A percentile compares a stretch with the other conserved stretches of the same genome.
These are phyloP conservation scores for Suillus decipiens DNA, from an alignment of 768 basidiomycete genomes.

Conservation along the genomic window DNA sequence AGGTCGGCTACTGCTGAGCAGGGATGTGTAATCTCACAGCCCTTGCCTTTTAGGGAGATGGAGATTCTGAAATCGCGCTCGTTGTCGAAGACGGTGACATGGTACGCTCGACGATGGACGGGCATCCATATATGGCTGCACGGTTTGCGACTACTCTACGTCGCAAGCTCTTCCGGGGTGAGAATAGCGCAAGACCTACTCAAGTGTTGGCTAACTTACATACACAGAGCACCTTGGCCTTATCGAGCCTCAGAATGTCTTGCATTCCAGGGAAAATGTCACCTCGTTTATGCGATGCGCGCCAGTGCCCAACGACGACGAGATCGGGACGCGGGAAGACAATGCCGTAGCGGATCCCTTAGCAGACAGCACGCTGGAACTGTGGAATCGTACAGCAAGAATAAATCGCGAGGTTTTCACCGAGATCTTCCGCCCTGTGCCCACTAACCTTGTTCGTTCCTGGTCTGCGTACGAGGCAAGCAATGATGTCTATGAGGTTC, in stretches of 20 bases:
- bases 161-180: conserved; percentile 81
- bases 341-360: conserved; percentile 77
- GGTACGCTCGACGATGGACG: conserved; percentile 78
- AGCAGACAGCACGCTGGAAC: conserved; percentile 51
- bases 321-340: conserved; percentile 61
- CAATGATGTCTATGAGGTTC: conserved; percentile 6
- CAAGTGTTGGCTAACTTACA: conserved; percentile 12
- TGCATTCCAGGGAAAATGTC: conserved; percentile 40
- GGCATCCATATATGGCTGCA: conserved; percentile 65
- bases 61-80: conserved; percentile 92
- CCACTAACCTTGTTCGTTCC: conserved; percentile 76
- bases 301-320: conserved; percentile 69
- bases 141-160: conserved; percentile 86
- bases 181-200: conserved; percentile 17
- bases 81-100: conserved; percentile 88
- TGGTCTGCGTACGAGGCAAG: conserved; percentile 81
- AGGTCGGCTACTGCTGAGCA: conserved; percentile 3
- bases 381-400: conserved; percentile 73
- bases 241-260: conserved; percentile 64
- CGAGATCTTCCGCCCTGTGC: conserved; percentile 84
- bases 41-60: conserved; percentile 63
- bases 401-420: conserved; percentile 85
- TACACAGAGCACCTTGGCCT: conserved; percentile 86
- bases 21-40: neutral
- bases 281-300: conserved; percentile 77